Evolutionary conservation across 176 grass and related monocot genomes (phyloP).

Genomic region (Alopecurus myosuroides): DNA sequence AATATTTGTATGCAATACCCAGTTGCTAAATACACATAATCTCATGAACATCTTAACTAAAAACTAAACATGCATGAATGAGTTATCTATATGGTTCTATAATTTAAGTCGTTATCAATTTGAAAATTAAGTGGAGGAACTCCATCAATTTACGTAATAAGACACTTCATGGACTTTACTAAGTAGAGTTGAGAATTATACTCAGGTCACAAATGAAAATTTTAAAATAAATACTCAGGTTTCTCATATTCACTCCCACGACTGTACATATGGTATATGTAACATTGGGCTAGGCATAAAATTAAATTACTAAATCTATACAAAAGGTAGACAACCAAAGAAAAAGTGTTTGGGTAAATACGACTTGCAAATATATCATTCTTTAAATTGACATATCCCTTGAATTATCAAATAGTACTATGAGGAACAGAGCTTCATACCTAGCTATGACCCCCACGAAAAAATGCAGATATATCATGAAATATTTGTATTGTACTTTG

Average conservation of each 20-base stretch:
- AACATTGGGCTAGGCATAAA: no score
- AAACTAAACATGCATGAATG: no score
- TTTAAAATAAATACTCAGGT: no score
- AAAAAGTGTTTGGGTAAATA: neutral
- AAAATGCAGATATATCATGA: no score
- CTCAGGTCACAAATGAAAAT: neutral
- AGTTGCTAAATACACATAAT: neutral
- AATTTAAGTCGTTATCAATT: neutral
- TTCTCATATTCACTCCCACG: no score
- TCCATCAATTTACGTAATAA: neutral
- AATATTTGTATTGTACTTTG: no score
- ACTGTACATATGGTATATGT: no score
- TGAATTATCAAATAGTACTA: neutral
- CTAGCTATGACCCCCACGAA: neutral
- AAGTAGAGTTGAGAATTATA: neutral
- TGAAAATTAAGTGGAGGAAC: neutral
- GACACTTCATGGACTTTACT: neutral
- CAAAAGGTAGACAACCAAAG: neutral
- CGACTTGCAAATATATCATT: neutral
- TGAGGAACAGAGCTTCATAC: neutral
- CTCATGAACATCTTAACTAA: neutral
- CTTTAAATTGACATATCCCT: neutral
- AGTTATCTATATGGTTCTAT: neutral
- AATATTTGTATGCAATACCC: neutral
- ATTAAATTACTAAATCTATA: no score